phyloP scores from a whole-genome alignment of 78 protist genomes.

The Guillardia theta region DNA sequence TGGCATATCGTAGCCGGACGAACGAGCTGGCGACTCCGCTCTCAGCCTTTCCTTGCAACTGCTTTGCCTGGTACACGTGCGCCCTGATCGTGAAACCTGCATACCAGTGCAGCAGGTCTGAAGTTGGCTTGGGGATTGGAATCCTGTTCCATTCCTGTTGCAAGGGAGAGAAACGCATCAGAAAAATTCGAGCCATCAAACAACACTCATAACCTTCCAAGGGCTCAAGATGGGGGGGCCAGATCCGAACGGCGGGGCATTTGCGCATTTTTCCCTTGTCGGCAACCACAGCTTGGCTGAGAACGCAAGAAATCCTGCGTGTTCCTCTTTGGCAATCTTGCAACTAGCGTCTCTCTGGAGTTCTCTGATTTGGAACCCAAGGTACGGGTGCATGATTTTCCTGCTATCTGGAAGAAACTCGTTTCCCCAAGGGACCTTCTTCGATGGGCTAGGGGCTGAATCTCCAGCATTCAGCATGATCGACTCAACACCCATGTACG shows the following conservation, averaged over 20 bases:
- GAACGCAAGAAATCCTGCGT: background rate
- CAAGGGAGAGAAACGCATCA: background rate
- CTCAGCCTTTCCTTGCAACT: background rate
- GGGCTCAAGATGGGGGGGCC: background rate
- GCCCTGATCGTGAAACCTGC: background rate
- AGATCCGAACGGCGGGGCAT: background rate
- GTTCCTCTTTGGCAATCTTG: background rate
- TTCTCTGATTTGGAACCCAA: background rate
- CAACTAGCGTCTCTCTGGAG: background rate
- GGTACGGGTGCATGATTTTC: background rate
- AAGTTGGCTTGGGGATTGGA: background rate
- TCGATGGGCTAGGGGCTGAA: background rate
- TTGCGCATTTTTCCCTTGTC: background rate
- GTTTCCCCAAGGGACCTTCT: background rate
- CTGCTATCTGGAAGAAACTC: background rate
- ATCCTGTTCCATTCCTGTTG: background rate
- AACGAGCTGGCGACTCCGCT: background rate
- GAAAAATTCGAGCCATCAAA: background rate
- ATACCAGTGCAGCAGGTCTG: background rate
- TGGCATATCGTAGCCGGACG: background rate
- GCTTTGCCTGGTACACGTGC: background rate
- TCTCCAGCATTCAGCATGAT: background rate
- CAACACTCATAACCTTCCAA: background rate
- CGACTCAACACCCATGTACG: background rate
- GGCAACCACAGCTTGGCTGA: conserved; percentile 23